phyloP scores from a whole-genome alignment of 2,329 filamentous ascomycete genomes.

The Helotiales sp. region DNA sequence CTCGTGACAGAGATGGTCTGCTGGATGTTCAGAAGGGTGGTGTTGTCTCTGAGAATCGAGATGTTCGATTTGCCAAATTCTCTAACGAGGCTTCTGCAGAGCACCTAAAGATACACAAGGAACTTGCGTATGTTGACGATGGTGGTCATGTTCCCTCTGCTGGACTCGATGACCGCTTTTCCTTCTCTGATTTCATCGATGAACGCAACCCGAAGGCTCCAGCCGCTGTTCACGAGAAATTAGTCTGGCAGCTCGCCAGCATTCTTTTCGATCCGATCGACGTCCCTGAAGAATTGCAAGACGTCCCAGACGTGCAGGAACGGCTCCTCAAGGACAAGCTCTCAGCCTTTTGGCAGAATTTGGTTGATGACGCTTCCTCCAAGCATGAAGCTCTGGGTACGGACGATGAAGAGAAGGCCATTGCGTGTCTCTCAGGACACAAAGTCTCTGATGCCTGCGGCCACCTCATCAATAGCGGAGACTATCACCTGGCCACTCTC shows the following conservation, averaged over 20 bases:
- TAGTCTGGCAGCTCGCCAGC: constrained; percentile 82
- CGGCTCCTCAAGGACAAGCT: constrained; percentile 60
- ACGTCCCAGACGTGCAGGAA: constrained; percentile 37
- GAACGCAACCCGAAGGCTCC: constrained; percentile 41
- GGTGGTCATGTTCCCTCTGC: constrained; percentile 62
- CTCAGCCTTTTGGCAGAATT: constrained; percentile 63
- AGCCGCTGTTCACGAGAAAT: constrained; percentile 62
- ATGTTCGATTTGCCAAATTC: constrained; percentile 65
- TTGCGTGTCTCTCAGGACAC: constrained; percentile 77
- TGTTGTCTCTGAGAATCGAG: constrained; percentile 62
- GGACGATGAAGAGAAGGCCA: constrained; percentile 77
- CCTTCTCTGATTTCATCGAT: constrained; percentile 51
- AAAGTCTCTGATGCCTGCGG: constrained; percentile 82
- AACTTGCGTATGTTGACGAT: constrained; percentile 52
- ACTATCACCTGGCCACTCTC: constrained; percentile 83
- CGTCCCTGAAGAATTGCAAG: constrained; percentile 43
- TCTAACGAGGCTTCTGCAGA: constrained; percentile 58
- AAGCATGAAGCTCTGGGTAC: constrained; percentile 57
- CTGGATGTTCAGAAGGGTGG: constrained; percentile 55
- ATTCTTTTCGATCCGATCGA: constrained; percentile 79
- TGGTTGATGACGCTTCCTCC: constrained; percentile 62
- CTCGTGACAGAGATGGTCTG: constrained; percentile 42
- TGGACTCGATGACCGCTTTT: constrained; percentile 44
- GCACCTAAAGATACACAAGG: constrained; percentile 55
- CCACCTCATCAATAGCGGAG: constrained; percentile 69